phyloP scores from a whole-genome alignment of 108 stramenopile species.

The Nannochloropsis salina region DNA sequence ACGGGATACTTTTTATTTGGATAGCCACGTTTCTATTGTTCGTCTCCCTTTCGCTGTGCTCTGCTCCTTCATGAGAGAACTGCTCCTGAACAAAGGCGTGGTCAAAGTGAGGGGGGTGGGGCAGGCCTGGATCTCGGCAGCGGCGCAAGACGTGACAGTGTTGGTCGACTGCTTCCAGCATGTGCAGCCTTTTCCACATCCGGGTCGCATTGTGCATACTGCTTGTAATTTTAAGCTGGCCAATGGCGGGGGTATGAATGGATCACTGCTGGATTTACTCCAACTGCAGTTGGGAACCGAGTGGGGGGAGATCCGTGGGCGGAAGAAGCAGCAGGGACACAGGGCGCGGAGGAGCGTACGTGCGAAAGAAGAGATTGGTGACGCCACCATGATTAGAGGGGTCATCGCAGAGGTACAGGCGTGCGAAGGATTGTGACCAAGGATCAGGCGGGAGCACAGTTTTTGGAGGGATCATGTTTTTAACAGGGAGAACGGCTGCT shows the following conservation, averaged over 20 bases:
- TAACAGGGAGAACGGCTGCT: too few species aligned
- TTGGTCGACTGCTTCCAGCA: slow-evolving; percentile 3
- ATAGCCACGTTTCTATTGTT: background rate
- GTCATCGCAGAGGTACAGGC: background rate
- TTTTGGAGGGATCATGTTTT: too few species aligned
- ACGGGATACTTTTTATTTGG: slow-evolving; percentile 3
- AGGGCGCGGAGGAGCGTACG: background rate
- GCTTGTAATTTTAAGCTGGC: background rate
- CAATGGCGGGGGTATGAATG: background rate
- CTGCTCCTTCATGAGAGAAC: background rate
- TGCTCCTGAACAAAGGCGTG: background rate
- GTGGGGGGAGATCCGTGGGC: background rate
- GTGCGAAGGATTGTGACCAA: background rate
- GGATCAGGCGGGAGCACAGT: too few species aligned
- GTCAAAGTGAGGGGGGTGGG: background rate
- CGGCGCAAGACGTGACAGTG: slow-evolving; percentile 19
- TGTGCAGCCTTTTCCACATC: background rate
- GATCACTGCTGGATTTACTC: slow-evolving; percentile 10
- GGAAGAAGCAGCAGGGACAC: background rate
- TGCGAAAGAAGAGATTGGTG: background rate
- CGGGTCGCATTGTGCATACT: slow-evolving; percentile 1
- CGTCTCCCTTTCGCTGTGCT: background rate
- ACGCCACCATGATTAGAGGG: background rate
- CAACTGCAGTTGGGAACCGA: background rate
- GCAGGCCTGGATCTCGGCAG: background rate